These are phyloP conservation scores for Neopestalotiopsis sp. DNA, from an alignment of 2,329 filamentous ascomycete genomes.

Conservation along the genomic window DNA sequence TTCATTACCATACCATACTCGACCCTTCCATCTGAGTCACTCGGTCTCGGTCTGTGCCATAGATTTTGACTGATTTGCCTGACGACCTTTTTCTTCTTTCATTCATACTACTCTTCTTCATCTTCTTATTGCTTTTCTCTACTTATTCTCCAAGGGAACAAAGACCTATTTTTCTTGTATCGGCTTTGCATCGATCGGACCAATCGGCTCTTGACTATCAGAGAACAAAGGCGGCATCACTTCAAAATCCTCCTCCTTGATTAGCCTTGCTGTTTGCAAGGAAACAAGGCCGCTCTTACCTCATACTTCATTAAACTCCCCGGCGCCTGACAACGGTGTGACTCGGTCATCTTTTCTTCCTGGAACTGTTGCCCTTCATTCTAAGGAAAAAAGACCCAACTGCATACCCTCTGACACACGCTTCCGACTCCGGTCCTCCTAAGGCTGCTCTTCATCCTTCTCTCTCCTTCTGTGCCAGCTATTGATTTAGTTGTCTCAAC, in stretches of 20 bases:
- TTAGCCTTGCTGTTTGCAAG: slow-evolving; percentile 4
- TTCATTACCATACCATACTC: background rate
- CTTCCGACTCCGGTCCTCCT: background rate
- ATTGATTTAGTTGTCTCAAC: slow-evolving; percentile 14
- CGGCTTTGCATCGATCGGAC: background rate
- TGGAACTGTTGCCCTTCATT: slow-evolving; percentile 6
- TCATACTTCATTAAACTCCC: slow-evolving; percentile 3
- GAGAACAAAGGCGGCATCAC: slow-evolving; percentile 15
- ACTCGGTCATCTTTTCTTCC: slow-evolving; percentile 10
- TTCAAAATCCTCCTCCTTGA: background rate
- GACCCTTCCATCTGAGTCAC: slow-evolving; percentile 14
- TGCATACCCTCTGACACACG: slow-evolving; percentile 4
- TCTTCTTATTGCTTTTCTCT: background rate
- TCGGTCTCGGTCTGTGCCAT: background rate
- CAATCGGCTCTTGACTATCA: background rate
- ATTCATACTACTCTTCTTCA: background rate
- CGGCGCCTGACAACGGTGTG: slow-evolving; percentile 9
- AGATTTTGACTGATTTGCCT: background rate
- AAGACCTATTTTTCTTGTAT: background rate
- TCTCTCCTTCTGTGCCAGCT: background rate
- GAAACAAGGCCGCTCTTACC: slow-evolving; percentile 13
- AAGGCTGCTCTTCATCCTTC: slow-evolving; percentile 7
- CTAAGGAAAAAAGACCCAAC: slow-evolving; percentile 11
- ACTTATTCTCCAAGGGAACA: background rate
- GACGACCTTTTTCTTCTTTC: background rate